Percentiles rank a stretch among this genome's conserved stretches.
Evolutionary conservation across 208 protist genomes (phyloP).

Genomic region (Leishmania lainsoni): DNA sequence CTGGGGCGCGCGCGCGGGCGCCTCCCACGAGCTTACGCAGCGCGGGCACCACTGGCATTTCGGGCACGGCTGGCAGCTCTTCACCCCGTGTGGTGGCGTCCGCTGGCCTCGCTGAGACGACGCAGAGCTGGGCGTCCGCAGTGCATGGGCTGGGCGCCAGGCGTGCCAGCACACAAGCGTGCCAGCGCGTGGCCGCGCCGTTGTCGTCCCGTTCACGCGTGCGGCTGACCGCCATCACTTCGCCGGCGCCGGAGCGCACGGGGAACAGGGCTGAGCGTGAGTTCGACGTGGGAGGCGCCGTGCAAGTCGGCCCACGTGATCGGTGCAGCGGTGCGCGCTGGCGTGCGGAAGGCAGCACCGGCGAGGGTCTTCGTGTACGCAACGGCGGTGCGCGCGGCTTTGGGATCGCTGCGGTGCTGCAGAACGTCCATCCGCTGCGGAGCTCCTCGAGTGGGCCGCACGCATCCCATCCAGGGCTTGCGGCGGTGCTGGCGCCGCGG

Average conservation of each 20-base stretch:
- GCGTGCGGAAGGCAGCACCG: neutral
- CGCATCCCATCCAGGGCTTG: neutral
- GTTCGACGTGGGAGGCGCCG: neutral
- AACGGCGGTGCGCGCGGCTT: neutral
- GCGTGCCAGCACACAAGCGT: neutral
- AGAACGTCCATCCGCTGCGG: neutral
- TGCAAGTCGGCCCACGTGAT: neutral
- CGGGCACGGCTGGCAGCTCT: neutral
- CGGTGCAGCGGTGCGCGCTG: neutral
- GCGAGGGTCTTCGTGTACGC: neutral
- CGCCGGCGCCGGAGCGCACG: neutral
- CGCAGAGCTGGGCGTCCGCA: neutral
- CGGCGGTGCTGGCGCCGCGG: neutral
- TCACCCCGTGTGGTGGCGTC: neutral
- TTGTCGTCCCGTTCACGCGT: neutral
- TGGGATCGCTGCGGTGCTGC: neutral
- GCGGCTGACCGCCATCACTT: slow-evolving; percentile 20
- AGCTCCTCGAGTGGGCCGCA: neutral
- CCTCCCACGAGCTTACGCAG: neutral
- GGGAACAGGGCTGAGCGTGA: neutral
- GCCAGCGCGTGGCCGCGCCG: neutral
- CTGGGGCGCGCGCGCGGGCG: neutral
- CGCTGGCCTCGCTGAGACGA: slow-evolving; percentile 8
- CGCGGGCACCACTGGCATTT: neutral
- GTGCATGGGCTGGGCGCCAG: neutral